Percentiles rank a stretch among this genome's conserved stretches.
These are phyloP conservation scores for Quercus robur DNA, from an alignment of 306 rosid species.

Conservation along the genomic window DNA sequence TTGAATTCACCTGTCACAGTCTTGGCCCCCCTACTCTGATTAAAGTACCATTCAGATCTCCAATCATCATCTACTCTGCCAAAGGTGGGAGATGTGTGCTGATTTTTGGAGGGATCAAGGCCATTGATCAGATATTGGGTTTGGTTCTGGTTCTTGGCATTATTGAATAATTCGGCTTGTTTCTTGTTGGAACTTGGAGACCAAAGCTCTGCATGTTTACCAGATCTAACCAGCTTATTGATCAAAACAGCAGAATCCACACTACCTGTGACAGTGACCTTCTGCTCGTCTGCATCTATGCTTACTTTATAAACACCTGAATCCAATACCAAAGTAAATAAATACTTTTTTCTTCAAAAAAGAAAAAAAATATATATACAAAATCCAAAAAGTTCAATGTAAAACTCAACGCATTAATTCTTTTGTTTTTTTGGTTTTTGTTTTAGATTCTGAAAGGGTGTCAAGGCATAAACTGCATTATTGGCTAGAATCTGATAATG, in stretches of 20 bases:
- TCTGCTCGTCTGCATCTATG: conserved; percentile 42
- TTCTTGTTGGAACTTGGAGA: conserved; percentile 26
- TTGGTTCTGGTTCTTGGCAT: conserved; percentile 14
- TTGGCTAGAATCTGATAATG: not conserved
- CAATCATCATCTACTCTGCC: conserved; percentile 14
- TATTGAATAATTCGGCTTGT: not conserved
- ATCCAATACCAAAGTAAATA: conserved; percentile 7
- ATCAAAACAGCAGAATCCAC: conserved; percentile 45
- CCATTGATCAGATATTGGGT: conserved; percentile 12
- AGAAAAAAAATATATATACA: not conserved
- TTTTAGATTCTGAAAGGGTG: not conserved
- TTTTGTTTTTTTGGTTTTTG: not conserved
- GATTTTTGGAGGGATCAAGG: conserved; percentile 13
- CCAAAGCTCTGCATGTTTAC: conserved; percentile 57
- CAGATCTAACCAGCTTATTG: conserved; percentile 37
- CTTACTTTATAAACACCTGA: conserved; percentile 48
- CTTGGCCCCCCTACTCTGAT: conserved; percentile 11
- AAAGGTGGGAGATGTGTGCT: conserved; percentile 22
- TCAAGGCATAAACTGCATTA: not conserved
- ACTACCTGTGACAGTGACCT: conserved; percentile 37
- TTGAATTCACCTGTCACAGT: conserved; percentile 1
- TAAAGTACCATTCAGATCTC: conserved; percentile 12
- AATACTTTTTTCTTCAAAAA: not conserved
- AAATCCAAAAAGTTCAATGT: not conserved
- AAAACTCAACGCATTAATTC: not conserved